Conservation (phyloP, 2,329 filamentous ascomycete species). For the Claviceps pazoutovae region DNA sequence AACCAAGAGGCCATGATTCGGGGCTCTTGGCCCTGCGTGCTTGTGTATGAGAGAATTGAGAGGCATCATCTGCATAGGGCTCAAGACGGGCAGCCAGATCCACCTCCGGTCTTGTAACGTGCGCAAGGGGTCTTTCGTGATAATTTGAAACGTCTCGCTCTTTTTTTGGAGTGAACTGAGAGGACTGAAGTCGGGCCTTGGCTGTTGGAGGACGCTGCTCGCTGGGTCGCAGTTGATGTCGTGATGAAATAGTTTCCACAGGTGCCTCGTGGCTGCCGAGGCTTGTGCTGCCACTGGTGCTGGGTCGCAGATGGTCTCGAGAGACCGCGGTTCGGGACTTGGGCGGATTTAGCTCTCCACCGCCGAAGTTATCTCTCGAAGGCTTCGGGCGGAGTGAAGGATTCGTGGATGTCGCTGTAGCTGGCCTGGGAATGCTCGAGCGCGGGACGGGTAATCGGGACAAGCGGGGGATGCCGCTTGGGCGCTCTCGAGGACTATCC, state of each 20-base stretch:
- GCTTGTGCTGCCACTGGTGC: constrained; percentile 10
- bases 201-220: constrained; percentile 3
- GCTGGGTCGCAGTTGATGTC: constrained; percentile 11
- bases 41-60: not conserved
- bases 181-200: constrained; percentile 6
- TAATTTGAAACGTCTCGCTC: constrained; percentile 3
- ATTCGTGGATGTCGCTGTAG: constrained; percentile 14
- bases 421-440: constrained; percentile 19
- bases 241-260: constrained; percentile 8
- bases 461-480: constrained; percentile 22
- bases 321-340: constrained; percentile 28
- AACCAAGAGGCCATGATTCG: not conserved
- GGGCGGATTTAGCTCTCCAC: constrained; percentile 23
- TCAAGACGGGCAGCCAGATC: not conserved
- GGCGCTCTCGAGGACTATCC: constrained; percentile 23
- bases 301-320: constrained; percentile 22
- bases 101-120: not conserved
- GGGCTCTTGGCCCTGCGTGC: not conserved
- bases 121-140: constrained; percentile 6
- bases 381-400: not conserved
- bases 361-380: constrained; percentile 5
- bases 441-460: constrained; percentile 25
- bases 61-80: not conserved
- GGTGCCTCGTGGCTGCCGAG: constrained; percentile 8
- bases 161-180: constrained; percentile 9